These are phyloP conservation scores for Fusarium sulawesiense DNA, from an alignment of 2,329 filamentous ascomycete species.

Conservation along the genomic window DNA sequence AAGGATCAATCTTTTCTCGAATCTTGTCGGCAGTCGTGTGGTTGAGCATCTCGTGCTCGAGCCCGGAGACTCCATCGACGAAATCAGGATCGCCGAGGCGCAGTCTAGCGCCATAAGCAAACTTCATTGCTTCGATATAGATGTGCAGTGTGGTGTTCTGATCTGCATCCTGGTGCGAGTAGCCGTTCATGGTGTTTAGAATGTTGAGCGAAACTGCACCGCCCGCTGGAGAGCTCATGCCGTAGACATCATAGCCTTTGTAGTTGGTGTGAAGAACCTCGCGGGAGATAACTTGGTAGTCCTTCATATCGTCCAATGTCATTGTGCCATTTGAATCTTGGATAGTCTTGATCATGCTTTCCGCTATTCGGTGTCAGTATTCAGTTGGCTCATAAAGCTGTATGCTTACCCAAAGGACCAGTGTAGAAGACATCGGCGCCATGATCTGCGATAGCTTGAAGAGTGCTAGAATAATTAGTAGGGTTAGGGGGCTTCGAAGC, in stretches of 20 bases:
- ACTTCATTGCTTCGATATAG: slow-evolving; percentile 88
- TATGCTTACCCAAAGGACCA: slow-evolving; percentile 67
- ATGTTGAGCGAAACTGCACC: slow-evolving; percentile 80
- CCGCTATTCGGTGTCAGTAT: slow-evolving; percentile 60
- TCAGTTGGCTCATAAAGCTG: not conserved
- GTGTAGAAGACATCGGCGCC: slow-evolving; percentile 81
- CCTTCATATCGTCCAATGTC: slow-evolving; percentile 79
- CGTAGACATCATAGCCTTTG: slow-evolving; percentile 76
- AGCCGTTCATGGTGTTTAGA: slow-evolving; percentile 87
- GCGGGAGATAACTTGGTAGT: slow-evolving; percentile 77
- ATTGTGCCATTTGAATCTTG: slow-evolving; percentile 82
- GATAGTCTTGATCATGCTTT: slow-evolving; percentile 77
- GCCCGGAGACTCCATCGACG: slow-evolving; percentile 69
- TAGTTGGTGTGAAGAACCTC: slow-evolving; percentile 73
- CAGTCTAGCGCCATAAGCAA: slow-evolving; percentile 84
- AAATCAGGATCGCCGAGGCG: slow-evolving; percentile 85
- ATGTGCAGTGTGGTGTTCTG: slow-evolving; percentile 80
- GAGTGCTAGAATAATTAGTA: slow-evolving; percentile 58
- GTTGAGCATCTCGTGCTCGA: slow-evolving; percentile 76
- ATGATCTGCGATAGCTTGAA: slow-evolving; percentile 79
- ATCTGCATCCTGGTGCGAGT: slow-evolving; percentile 64
- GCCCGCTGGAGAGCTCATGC: slow-evolving; percentile 79
- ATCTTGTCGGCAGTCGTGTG: slow-evolving; percentile 68
- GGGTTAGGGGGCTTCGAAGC: rapidly evolving
- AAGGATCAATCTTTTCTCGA: slow-evolving; percentile 76